Base-by-base conservation (phyloP, 495 filamentous ascomycete species). In the Cudoniella acicularis region DNA sequence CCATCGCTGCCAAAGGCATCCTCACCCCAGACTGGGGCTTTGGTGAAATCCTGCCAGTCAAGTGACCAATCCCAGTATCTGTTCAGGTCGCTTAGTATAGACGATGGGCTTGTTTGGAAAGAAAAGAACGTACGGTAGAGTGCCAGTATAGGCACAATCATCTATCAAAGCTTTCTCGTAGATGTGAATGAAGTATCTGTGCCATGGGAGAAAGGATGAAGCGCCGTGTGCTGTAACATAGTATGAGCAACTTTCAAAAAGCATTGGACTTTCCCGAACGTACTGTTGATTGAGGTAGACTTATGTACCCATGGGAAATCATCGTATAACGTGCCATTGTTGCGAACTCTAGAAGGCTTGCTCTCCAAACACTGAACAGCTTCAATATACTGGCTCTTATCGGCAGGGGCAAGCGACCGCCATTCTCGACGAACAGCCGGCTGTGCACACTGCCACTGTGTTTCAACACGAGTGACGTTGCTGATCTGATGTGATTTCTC, bases 111-210 rank as follows among this genome's bases (percentile, higher is more conserved):
- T n/a, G n/a, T n/a, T n/a, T n/a, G n/a, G n/a, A n/a, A n/a, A n/a
- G n/a, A n/a, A n/a, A n/a, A n/a, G n/a, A n/a, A n/a, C n/a, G n/a
- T n/a, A 54, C 9, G 9, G 52, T 46, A 41, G n/a, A 11, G 4
- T 8, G 10, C 25, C 40, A 10, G 25, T 9, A 54, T 45, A 45
- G 3, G 3, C 17, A 54, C 52, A 23, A 10, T 87, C 90, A 62
- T 91, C 86, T 20, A 77, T 74, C 20, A 91, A 73, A 1, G 86
- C 83, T 64, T 84, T 75, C 67, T 90, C 88, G 66, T 83, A 89
- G n/a, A 72, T 72, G 54, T 72, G 79, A 36, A 79, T 74, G 65
- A 83, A 90, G 70, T 85, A 87, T 16, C 87, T 76, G 67, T 91
- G 88, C 85, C 87, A 90, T 3, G 80, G 70, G 23, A 88, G 71